phyloP scores from a whole-genome alignment of 805 yeast genomes.

The Yamadazyma ubonensis region DNA sequence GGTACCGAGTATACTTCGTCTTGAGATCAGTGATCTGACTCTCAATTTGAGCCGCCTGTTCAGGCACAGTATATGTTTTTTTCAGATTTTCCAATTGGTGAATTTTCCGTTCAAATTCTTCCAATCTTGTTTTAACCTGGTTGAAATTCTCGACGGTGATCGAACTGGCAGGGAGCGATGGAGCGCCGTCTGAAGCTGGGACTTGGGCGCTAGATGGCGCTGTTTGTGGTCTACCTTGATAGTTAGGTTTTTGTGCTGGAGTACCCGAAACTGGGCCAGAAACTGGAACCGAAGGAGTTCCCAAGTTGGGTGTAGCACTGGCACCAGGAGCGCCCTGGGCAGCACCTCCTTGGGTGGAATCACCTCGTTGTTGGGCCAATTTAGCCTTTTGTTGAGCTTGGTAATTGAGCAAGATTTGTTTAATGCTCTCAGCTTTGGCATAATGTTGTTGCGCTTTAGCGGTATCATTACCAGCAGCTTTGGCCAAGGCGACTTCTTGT shows the following conservation, averaged over 20 bases:
- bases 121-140: conserved; percentile 46
- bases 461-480: conserved; percentile 56
- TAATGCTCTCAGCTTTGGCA: conserved; percentile 62
- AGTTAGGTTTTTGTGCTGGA: too few relatives aligned
- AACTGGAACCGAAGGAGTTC: background rate
- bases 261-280: too few relatives aligned
- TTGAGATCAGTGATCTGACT: conserved; percentile 50
- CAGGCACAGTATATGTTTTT: conserved; percentile 43
- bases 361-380: conserved; percentile 9
- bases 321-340: background rate
- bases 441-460: conserved; percentile 63
- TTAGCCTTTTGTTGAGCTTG: conserved; percentile 44
- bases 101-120: conserved; percentile 50
- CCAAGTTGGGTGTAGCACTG: background rate
- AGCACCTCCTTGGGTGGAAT: too few relatives aligned
- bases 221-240: conserved; percentile 6
- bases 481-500: conserved; percentile 60
- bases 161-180: conserved; percentile 18
- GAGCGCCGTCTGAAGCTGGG: too few relatives aligned
- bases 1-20: conserved; percentile 48
- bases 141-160: conserved; percentile 41
- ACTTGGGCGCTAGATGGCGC: conserved; percentile 2
- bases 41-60: conserved; percentile 42
- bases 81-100: conserved; percentile 51
- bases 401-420: conserved; percentile 56